Base-by-base conservation (phyloP, 192 early-diverging fungal genomes). In the Pilobolus umbonatus region DNA sequence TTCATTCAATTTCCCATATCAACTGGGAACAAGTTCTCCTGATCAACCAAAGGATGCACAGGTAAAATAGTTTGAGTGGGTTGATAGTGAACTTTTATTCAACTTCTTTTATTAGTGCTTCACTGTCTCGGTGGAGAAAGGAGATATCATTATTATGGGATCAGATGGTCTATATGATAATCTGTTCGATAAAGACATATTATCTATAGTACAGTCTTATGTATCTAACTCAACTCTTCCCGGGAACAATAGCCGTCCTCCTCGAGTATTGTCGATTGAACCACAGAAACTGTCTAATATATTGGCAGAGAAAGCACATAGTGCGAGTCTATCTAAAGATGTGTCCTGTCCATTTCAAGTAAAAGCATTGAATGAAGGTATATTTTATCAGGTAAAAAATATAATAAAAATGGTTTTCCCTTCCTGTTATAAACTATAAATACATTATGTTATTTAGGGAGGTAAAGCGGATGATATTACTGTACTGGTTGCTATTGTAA, bases 81-180 rank as follows among this genome's bases (percentile, higher is more conserved):
- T 14, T n/a, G 10, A 21, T 47, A 30, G 32, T 5, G n/a, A 11
- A 6, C 15, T 35, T 22, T 47, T 38, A 15, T 22, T 28, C 34
- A 25, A 45, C 43, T 34, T 9, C 24, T 24, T 50, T 48, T 51
- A 15, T 57, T 57, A 57, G 71, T 45, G 38, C 35, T 96, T 89
- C 62, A 83, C 75, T 8, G 78, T 96, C 22, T 91, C 94, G 58
- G 82, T 96, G 10, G 81, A 91, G 56, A 85, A 88, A 60, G 94
- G 93, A 32, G 97, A 99, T 69, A 84, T 99, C 47, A 86, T 99
- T 12, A 80, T 99, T n/a, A 65, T 99, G 48, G 97, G 87, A 28
- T 86, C 88, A 1, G 97, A 99, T 71, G 95, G 96, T 5, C 77
- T 98, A 46, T 96, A 96, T 77, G 96, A 98, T 79, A 98, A 98